Evolutionary conservation across 192 early-diverging fungal species (phyloP), one percentile per base, ranked within the genome.

Genomic region (Chytriomyces confervae): DNA sequence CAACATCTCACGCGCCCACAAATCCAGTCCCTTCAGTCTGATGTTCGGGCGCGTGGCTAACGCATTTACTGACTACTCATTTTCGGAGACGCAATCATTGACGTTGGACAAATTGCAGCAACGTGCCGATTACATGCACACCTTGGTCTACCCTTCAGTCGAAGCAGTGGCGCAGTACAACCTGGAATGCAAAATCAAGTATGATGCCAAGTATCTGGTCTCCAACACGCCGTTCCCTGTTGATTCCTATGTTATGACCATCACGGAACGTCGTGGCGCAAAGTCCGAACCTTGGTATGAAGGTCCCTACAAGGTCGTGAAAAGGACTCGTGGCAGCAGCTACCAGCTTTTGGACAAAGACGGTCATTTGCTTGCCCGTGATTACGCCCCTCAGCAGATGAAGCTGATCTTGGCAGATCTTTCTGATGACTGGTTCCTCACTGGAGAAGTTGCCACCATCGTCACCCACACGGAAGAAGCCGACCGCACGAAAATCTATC

Each of bases 1-100:
- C n/a, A 6, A 20, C n/a, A 20, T 62, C n/a, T 62, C 62, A 7
- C 7, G 62, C 7, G 29, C 62, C 62, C 62, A 62, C 62, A 20
- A 62, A 6, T 62, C 62, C 7, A 62, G 20, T 7, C 62, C 62
- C n/a, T 62, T 62, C 20, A 62, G 62, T 27, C 62, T 62, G 62
- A 62, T 62, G 62, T 62, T 62, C 29, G 62, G 20, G 7, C n/a
- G 62, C 7, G 6, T 62, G 62, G 62, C 20, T 27, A 20, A 20
- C 7, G 20, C 62, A 62, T 27, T 20, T 6, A 62, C 62, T 24
- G 62, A 62, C 7, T 62, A 62, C 62, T 18, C 62, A 20, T 53
- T 11, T 53, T 20, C 29, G 62, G 8, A 62, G 20, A 20, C 8
- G 29, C 62, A 20, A 62, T 6, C 8, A 7, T 18, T 6, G 6